Base-by-base conservation (phyloP, 257 asterid genomes). In the Solanum chaucha region DNA sequence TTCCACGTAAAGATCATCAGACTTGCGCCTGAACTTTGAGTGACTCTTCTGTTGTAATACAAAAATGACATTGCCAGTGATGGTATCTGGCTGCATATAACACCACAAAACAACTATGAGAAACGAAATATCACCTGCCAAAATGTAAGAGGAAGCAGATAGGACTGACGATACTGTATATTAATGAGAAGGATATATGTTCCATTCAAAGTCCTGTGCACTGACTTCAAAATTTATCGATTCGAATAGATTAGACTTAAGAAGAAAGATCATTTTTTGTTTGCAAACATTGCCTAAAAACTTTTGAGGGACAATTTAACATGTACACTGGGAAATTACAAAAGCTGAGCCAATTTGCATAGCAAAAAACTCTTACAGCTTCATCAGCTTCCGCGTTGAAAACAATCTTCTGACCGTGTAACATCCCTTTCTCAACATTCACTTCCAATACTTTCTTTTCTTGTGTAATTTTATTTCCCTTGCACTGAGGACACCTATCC, bases 391-490 rank as follows among this genome's bases (percentile, higher is more conserved):
- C 90, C 46, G 90, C 93, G 1, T 85, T 34, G 85, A 88, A 92
- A 41, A 86, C 85, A 65, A 92, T 89, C 89, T 86, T 87, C 86
- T 89, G 90, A 74, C 87, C 85, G 61, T 92, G 87, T 12, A 72
- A 84, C 94, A 92, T 90, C 83, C 94, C 94, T 87, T 92, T 89
- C 88, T 92, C 92, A 22, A 92, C 89, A 48, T 72, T 86, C 51
- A 92, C 94, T 86, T 92, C 89, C 24, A 92, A 38, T 58, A 87
- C 91, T 73, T 89, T 90, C 85, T 88, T 90, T 88, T 85, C 90
- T 59, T 17, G 88, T n/a, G 71, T 30, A 87, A 90, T 86, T 89
- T 92, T 92, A 38, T 86, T 83, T 44, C 93, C 92, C 46, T 90
- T 90, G 90, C 94, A 92, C 74, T 88, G 87, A 48, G 91, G 8